Evolutionary conservation across 192 early-diverging fungal species (phyloP).

Genomic region (Chytriomyces hyalinus): DNA sequence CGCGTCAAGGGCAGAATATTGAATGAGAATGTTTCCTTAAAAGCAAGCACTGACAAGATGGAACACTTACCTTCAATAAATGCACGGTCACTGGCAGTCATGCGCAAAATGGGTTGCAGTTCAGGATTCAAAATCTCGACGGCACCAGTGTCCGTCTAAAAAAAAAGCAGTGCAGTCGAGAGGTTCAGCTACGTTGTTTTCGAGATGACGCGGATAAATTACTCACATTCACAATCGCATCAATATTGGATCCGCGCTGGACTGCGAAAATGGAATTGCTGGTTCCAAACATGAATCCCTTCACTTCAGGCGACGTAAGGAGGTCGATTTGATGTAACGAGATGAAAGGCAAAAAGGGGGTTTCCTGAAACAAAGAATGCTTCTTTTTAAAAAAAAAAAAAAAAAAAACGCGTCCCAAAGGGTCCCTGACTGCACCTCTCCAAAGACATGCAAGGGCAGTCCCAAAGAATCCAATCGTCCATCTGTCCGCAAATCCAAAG

Average conservation of each 20-base stretch:
- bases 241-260: slow-evolving; percentile 25
- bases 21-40: neutral
- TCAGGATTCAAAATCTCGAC: slow-evolving; percentile 22
- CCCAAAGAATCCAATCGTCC: slow-evolving; percentile 11
- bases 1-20: neutral
- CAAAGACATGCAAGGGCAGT: slow-evolving; percentile 16
- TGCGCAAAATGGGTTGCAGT: neutral
- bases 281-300: slow-evolving; percentile 21
- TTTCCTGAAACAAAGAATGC: neutral
- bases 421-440: neutral
- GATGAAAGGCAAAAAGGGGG: slow-evolving; percentile 15
- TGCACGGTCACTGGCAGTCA: slow-evolving; percentile 20
- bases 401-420: neutral
- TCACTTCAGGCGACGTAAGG: slow-evolving; percentile 13
- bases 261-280: slow-evolving; percentile 32
- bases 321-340: slow-evolving; percentile 32
- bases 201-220: neutral
- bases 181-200: neutral
- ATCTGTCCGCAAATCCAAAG: neutral
- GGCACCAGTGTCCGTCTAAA: slow-evolving; percentile 29
- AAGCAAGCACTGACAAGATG: neutral
- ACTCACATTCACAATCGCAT: slow-evolving; percentile 28
- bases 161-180: neutral
- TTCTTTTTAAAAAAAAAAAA: neutral
- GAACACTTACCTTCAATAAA: slow-evolving; percentile 31